Conservation (phyloP, 2,329 filamentous ascomycete species). For the Colletotrichum tropicale region DNA sequence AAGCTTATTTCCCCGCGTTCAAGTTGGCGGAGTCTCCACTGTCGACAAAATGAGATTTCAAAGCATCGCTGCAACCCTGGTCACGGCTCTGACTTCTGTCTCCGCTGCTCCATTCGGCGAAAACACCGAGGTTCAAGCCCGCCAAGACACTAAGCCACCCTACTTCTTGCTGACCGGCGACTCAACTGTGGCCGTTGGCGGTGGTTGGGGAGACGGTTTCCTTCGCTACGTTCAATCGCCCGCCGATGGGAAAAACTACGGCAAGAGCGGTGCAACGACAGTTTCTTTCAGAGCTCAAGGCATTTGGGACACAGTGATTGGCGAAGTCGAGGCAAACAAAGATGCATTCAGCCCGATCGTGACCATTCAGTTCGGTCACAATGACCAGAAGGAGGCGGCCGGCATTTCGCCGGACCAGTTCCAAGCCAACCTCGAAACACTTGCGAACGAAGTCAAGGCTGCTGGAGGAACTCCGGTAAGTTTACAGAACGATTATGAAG, state of each 20-base stretch:
- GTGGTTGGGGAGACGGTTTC: conserved; percentile 66
- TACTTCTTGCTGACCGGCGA: conserved; percentile 55
- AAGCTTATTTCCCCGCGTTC: background rate
- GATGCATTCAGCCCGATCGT: conserved; percentile 27
- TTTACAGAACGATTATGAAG: too few relatives aligned
- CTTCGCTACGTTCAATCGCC: conserved; percentile 51
- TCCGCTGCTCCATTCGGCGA: background rate
- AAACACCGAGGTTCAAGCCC: background rate
- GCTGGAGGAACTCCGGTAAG: conserved; percentile 48
- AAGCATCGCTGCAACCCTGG: background rate
- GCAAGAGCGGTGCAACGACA: conserved; percentile 61
- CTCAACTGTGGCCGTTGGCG: conserved; percentile 50
- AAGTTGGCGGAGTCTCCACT: background rate
- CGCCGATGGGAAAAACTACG: conserved; percentile 60
- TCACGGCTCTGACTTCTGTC: conserved; percentile 28
- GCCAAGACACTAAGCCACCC: conserved; percentile 31
- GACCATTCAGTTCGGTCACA: conserved; percentile 61
- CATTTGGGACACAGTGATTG: conserved; percentile 55
- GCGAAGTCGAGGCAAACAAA: conserved; percentile 42
- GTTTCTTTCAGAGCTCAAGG: conserved; percentile 56
- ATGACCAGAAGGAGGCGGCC: conserved; percentile 59
- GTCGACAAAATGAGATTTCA: background rate
- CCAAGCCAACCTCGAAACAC: conserved; percentile 53
- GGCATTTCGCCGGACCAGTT: conserved; percentile 53
- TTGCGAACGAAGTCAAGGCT: conserved; percentile 45